Evolutionary conservation across 2,329 filamentous ascomycete species (phyloP).

Genomic region (Fusarium redolens): DNA sequence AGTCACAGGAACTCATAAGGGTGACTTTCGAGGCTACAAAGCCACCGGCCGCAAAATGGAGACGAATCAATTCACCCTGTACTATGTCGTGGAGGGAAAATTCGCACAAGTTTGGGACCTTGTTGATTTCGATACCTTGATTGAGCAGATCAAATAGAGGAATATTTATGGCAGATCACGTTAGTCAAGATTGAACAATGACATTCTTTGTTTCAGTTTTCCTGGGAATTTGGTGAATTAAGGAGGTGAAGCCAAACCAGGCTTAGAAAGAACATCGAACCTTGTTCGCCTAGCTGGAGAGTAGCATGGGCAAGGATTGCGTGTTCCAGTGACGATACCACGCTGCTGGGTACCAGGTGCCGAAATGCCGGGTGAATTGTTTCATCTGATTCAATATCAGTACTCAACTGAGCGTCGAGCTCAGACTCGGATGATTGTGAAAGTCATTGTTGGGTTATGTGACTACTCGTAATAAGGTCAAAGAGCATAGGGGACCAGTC

Average conservation of each 20-base stretch:
- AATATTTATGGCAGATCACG: background rate
- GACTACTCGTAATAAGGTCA: background rate
- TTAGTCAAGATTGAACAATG: background rate
- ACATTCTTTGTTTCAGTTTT: background rate
- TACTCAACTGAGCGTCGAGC: background rate
- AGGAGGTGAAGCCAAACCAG: background rate
- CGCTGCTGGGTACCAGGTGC: background rate
- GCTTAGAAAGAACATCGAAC: background rate
- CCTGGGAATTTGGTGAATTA: background rate
- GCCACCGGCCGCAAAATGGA: constrained; percentile 2
- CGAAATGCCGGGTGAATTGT: background rate
- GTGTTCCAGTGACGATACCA: background rate
- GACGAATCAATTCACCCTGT: constrained; percentile 12
- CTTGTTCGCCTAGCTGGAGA: background rate
- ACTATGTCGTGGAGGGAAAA: constrained; percentile 8
- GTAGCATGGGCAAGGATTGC: background rate
- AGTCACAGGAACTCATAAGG: constrained; percentile 3
- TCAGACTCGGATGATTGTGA: background rate
- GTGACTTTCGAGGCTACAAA: background rate
- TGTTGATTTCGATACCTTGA: constrained; percentile 7
- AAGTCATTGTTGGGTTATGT: background rate
- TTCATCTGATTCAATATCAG: background rate
- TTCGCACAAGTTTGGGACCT: constrained; percentile 11
- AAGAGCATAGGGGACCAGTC: background rate
- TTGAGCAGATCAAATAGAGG: constrained; percentile 8